These are phyloP conservation scores for Calocybe gambosa DNA, from an alignment of 1,284 basidiomycete species.

Conservation along the genomic window DNA sequence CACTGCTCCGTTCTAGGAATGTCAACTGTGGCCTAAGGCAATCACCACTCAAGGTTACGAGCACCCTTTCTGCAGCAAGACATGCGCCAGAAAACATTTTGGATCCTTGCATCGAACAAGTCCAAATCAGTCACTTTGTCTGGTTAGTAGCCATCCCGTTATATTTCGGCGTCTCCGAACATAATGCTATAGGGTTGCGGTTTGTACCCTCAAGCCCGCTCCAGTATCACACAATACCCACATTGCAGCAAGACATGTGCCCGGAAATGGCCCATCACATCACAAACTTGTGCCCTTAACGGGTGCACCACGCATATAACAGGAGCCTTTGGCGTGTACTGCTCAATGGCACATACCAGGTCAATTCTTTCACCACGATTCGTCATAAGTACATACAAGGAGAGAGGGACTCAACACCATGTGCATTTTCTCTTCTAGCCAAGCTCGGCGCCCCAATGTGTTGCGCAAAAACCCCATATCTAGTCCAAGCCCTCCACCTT, in stretches of 20 bases:
- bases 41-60: neutral
- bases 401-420: neutral
- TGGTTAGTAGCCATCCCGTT: neutral
- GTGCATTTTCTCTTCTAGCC: neutral
- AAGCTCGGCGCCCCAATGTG: neutral
- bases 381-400: neutral
- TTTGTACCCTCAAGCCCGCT: conserved; percentile 6
- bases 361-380: neutral
- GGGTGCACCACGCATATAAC: conserved; percentile 9
- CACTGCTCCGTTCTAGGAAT: neutral
- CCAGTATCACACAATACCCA: conserved; percentile 7
- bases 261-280: conserved; percentile 4
- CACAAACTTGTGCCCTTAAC: conserved; percentile 8
- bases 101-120: neutral
- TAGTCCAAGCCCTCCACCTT: conserved; percentile 3
- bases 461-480: neutral
- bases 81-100: neutral
- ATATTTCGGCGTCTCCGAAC: neutral
- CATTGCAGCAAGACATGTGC: conserved; percentile 15
- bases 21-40: neutral
- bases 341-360: conserved; percentile 1
- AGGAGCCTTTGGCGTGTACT: conserved; percentile 7
- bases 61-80: neutral
- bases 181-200: conserved; percentile 11
- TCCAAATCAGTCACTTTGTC: neutral